phyloP scores from a whole-genome alignment of 2,329 filamentous ascomycete genomes.

The Hymenoscyphus scutula region DNA sequence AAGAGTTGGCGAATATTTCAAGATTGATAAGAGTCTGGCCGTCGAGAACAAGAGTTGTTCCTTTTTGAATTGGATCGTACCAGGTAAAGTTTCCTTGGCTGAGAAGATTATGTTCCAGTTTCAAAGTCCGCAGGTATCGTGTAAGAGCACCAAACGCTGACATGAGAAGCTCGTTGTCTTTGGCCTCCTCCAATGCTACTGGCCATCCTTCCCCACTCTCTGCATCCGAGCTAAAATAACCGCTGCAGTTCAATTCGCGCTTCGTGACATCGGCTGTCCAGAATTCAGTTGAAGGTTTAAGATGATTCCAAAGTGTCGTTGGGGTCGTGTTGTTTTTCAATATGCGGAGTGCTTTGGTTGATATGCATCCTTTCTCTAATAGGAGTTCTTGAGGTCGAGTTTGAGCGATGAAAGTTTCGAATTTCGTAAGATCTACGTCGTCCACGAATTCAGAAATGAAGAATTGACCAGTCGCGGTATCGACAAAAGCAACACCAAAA shows the following conservation, averaged over 20 bases:
- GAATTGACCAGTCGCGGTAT: conserved; percentile 94
- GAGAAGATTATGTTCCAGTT: conserved; percentile 82
- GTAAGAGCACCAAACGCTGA: conserved; percentile 87
- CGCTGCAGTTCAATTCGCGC: conserved; percentile 74
- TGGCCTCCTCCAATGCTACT: conserved; percentile 65
- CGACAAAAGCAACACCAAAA: conserved; percentile 91
- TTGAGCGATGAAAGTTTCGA: conserved; percentile 95
- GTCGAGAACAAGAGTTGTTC: conserved; percentile 85
- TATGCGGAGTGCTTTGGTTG: conserved; percentile 85
- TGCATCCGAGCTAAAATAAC: conserved; percentile 69
- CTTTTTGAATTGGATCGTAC: conserved; percentile 90
- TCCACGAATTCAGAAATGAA: conserved; percentile 90
- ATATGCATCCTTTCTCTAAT: conserved; percentile 82
- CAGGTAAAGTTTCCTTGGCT: conserved; percentile 87
- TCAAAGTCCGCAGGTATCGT: conserved; percentile 81
- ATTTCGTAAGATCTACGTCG: conserved; percentile 90
- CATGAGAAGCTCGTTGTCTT: conserved; percentile 79
- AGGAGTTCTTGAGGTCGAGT: conserved; percentile 84
- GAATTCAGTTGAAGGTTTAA: conserved; percentile 86
- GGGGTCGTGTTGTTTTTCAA: conserved; percentile 93
- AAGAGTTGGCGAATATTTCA: conserved; percentile 93
- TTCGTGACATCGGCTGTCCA: conserved; percentile 81
- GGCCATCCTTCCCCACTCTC: conserved; percentile 69
- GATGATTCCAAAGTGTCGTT: conserved; percentile 91
- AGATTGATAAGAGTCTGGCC: conserved; percentile 96